phyloP scores from a whole-genome alignment of 148 eudicot genomes.

The Rhododendron henanense region DNA sequence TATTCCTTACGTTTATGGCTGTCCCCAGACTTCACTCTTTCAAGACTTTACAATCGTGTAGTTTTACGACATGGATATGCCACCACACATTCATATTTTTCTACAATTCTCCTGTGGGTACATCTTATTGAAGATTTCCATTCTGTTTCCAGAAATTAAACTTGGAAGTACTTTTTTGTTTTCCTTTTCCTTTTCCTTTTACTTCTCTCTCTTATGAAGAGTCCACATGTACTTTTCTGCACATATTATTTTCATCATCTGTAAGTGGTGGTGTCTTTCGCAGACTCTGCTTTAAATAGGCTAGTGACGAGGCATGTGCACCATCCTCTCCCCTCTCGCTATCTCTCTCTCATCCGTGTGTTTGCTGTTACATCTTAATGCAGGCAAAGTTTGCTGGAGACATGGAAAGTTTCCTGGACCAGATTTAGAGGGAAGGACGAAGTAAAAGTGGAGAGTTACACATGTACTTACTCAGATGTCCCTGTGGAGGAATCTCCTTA shows the following conservation, averaged over 20 bases:
- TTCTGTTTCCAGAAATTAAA: background rate
- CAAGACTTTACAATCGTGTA: background rate
- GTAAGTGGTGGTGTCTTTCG: background rate
- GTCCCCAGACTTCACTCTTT: background rate
- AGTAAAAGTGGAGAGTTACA: constrained; percentile 34
- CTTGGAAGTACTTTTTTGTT: background rate
- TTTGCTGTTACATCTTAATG: constrained; percentile 13
- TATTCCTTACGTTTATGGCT: background rate
- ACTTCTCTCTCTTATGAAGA: background rate
- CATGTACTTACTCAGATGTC: constrained; percentile 46
- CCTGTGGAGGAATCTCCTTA: constrained; percentile 44
- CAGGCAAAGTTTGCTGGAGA: constrained; percentile 73
- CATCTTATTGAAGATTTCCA: background rate
- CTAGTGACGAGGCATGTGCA: background rate
- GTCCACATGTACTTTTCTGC: background rate
- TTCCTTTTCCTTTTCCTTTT: background rate
- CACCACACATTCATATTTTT: background rate
- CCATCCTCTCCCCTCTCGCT: background rate
- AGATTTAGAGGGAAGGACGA: constrained; percentile 37
- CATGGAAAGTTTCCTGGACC: constrained; percentile 72
- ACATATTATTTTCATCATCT: background rate
- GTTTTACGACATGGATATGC: background rate
- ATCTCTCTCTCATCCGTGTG: background rate
- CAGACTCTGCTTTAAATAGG: background rate
- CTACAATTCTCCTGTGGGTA: background rate